Base-by-base conservation (phyloP, 768 basidiomycete genomes). In the Krasilnikovozyma curviuscula region DNA sequence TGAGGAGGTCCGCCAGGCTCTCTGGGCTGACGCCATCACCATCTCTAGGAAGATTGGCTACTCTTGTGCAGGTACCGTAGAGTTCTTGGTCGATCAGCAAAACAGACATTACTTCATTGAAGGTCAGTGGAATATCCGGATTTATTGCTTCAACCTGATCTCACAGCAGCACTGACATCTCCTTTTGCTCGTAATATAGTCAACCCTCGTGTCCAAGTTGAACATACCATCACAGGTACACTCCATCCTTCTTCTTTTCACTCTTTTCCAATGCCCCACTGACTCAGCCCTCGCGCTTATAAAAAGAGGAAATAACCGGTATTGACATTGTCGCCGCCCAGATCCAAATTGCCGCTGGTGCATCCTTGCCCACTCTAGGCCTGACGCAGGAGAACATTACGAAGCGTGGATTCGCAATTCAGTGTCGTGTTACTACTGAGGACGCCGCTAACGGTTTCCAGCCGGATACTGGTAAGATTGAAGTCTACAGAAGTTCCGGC, bases 331-430 rank as follows among this genome's bases (percentile, higher is more conserved):
- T 97, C 33, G 93, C 93, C 46, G 93, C 93, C 18, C 93, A 97
- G 66, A 97, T 98, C 56, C 93, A 97, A 68, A 95, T 98, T 59
- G 91, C 91, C n/a, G 93, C 88, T 43, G 93, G 93, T 45, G 93
- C 89, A 6, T 83, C 88, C 38, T 76, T 97, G 37, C 78, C 85
- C 8, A 86, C 93, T 63, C 79, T 97, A 53, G 93, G 93, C 48
- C 71, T 98, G 43, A 84, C 83, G 3, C 93, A 97, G 66, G 89
- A 97, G 25, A 81, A 85, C 45, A 86, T 98, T 64, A 79, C 79
- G 52, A 86, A 84, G 67, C 81, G 93, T 50, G 93, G 93, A 29
- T 95, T 83, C 63, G 91, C 93, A 2, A 97, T 98, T 51, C 93
- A 98, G 63, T 93, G 88, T 66, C 89, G 93, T 67, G 73, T 98